Evolutionary conservation across 768 basidiomycete species (phyloP).

Genomic region (Gelatoporia subvermispora): DNA sequence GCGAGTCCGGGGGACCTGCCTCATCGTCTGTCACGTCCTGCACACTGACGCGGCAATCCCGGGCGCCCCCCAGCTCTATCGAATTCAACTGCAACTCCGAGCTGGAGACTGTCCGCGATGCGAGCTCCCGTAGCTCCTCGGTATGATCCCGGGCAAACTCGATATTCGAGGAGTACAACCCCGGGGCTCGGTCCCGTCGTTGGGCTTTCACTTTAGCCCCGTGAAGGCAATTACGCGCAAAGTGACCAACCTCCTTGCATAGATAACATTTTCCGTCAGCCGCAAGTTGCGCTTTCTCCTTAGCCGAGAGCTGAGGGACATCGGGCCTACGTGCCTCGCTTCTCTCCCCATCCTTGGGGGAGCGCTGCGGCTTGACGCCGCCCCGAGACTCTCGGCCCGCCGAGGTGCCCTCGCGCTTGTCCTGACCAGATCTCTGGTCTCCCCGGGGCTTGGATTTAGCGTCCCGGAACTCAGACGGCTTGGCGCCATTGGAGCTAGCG

Average conservation of each 20-base stretch:
- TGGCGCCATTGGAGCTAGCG: too few relatives aligned
- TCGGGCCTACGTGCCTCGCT: not conserved
- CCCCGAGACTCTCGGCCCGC: too few relatives aligned
- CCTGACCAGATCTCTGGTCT: too few relatives aligned
- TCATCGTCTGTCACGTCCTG: too few relatives aligned
- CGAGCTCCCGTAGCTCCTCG: not conserved
- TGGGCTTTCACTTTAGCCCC: not conserved
- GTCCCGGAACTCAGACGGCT: too few relatives aligned
- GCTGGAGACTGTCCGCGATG: not conserved
- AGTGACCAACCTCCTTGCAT: conserved; percentile 3
- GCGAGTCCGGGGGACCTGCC: too few relatives aligned
- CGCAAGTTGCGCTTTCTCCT: not conserved
- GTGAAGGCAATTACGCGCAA: not conserved
- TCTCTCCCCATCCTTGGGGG: not conserved
- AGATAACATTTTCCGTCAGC: conserved; percentile 1
- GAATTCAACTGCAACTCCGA: too few relatives aligned
- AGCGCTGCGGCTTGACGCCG: not conserved
- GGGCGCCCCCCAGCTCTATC: too few relatives aligned
- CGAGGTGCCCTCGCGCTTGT: too few relatives aligned
- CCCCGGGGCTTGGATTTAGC: too few relatives aligned
- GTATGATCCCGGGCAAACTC: not conserved
- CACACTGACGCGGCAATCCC: too few relatives aligned
- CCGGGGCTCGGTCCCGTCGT: not conserved
- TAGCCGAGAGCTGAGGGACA: not conserved
- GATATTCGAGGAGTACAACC: conserved; percentile 1